A percentile compares a stretch with the other conserved stretches of the same genome.
phyloP scores from a whole-genome alignment of 305 asterid genomes.

The Ilex paraguariensis region DNA sequence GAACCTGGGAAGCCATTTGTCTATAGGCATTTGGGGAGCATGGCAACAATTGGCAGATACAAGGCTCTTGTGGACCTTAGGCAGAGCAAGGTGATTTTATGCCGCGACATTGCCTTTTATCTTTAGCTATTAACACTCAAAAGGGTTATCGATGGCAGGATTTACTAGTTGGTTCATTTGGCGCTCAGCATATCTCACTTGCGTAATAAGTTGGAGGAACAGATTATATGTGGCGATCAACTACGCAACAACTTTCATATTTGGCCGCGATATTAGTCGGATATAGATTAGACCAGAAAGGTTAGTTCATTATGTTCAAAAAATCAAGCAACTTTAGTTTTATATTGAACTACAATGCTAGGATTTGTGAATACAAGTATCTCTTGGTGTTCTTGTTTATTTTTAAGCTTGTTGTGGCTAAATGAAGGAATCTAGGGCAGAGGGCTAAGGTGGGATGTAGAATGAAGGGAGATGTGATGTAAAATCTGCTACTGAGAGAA shows the following conservation, averaged over 20 bases:
- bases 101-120: too few species aligned
- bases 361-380: too few species aligned
- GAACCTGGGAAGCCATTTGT: conserved; percentile 62
- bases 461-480: too few species aligned
- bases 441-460: too few species aligned
- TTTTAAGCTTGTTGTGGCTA: too few species aligned
- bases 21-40: conserved; percentile 86
- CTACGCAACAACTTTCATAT: neutral
- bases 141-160: neutral
- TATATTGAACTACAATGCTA: too few species aligned
- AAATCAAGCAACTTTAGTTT: too few species aligned
- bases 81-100: conserved; percentile 64
- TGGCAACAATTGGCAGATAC: conserved; percentile 90
- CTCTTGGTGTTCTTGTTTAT: too few species aligned
- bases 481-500: too few species aligned
- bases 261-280: neutral
- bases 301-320: too few species aligned
- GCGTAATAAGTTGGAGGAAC: neutral
- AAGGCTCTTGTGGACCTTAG: conserved; percentile 97
- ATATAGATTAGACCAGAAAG: too few species aligned
- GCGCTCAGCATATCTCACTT: neutral
- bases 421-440: too few species aligned
- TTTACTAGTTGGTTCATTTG: neutral
- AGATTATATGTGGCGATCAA: neutral
- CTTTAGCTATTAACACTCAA: neutral